These are phyloP conservation scores for Pterula multifida DNA, from an alignment of 1,284 basidiomycete species.

Conservation along the genomic window DNA sequence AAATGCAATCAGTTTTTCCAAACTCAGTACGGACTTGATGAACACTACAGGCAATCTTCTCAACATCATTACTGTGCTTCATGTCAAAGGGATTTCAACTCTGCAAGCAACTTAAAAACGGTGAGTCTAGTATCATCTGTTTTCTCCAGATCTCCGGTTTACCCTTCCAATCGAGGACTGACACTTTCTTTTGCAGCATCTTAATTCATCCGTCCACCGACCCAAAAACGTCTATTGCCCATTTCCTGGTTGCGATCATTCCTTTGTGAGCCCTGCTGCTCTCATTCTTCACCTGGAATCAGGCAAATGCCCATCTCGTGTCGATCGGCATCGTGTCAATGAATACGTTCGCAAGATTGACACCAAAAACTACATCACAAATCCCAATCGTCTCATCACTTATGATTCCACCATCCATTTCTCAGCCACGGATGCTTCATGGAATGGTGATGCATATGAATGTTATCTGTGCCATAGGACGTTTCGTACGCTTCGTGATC, in stretches of 20 bases:
- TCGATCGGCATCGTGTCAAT: conserved; percentile 22
- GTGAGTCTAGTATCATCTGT: no score
- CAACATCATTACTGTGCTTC: conserved; percentile 32
- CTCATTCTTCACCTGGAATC: conserved; percentile 35
- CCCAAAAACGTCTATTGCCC: conserved; percentile 26
- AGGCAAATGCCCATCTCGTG: conserved; percentile 28
- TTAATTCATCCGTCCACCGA: conserved; percentile 26
- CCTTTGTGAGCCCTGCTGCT: conserved; percentile 29
- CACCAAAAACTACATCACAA: conserved; percentile 20
- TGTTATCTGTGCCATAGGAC: conserved; percentile 39
- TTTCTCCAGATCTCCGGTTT: no score
- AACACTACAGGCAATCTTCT: conserved; percentile 32
- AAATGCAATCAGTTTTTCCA: conserved; percentile 28
- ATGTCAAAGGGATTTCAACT: conserved; percentile 31
- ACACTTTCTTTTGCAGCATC: conserved; percentile 17
- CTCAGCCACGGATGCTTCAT: conserved; percentile 28
- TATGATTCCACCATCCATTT: conserved; percentile 15
- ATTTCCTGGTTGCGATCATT: conserved; percentile 22
- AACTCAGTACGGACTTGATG: conserved; percentile 22
- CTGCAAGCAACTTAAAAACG: conserved; percentile 22
- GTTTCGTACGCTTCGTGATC: conserved; percentile 22
- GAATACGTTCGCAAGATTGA: conserved; percentile 22
- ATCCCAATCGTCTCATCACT: conserved; percentile 23
- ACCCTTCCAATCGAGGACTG: neutral
- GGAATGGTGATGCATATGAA: conserved; percentile 35